Evolutionary conservation across 2,329 filamentous ascomycete species (phyloP).

Genomic region (Arthrobotrys sphaeroides): DNA sequence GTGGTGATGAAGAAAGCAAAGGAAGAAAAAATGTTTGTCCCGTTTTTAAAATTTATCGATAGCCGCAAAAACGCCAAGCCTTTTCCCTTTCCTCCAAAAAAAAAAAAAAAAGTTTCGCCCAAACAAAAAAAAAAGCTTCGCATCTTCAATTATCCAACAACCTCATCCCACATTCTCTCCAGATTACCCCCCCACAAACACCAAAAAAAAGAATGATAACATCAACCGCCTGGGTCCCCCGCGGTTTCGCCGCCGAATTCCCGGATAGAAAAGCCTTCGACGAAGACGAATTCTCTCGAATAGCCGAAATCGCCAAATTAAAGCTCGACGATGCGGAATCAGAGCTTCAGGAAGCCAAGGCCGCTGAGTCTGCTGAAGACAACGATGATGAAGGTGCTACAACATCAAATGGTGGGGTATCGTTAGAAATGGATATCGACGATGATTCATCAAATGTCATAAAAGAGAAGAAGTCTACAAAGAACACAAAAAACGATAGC

Average conservation of each 20-base stretch:
- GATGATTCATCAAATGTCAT: slow-evolving; percentile 53
- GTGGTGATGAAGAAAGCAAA: neutral
- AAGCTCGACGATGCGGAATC: slow-evolving; percentile 92
- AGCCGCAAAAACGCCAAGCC: slow-evolving; percentile 19
- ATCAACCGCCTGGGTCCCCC: slow-evolving; percentile 77
- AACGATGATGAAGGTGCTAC: slow-evolving; percentile 56
- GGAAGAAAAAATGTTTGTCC: slow-evolving; percentile 2
- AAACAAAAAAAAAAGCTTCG: slow-evolving; percentile 40
- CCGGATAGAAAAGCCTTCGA: slow-evolving; percentile 79
- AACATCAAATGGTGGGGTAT: slow-evolving; percentile 34
- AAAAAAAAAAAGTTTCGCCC: neutral
- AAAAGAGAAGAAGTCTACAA: slow-evolving; percentile 58
- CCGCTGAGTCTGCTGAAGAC: slow-evolving; percentile 58
- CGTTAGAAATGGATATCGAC: slow-evolving; percentile 45
- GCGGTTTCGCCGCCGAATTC: slow-evolving; percentile 79
- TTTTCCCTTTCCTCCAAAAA: neutral
- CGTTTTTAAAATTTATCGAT: slow-evolving; percentile 43
- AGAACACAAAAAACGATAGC: slow-evolving; percentile 57
- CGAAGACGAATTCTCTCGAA: slow-evolving; percentile 78
- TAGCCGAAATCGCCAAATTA: slow-evolving; percentile 76
- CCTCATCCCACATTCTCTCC: too few relatives aligned
- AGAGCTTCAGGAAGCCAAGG: slow-evolving; percentile 77
- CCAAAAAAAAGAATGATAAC: slow-evolving; percentile 71
- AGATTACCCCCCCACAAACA: neutral
- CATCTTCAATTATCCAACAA: neutral